Percentiles rank a stretch among this genome's conserved stretches.
Evolutionary conservation across 306 rosid genomes (phyloP).

Genomic region (Glycyrrhiza uralensis): DNA sequence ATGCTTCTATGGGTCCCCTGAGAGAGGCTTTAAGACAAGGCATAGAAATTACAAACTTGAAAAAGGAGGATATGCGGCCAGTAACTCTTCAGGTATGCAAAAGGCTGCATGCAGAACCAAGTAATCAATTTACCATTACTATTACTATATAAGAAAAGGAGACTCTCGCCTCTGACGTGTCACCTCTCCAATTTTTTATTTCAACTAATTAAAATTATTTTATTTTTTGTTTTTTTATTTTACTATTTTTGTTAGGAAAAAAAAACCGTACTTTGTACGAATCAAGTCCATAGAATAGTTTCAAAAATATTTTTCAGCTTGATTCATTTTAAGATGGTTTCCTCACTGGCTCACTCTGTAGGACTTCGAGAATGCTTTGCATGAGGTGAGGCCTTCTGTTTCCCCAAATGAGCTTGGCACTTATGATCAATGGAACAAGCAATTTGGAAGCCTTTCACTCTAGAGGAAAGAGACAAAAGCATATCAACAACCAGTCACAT

Average conservation of each 20-base stretch:
- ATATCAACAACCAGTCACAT: background rate
- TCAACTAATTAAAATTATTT: too few species aligned
- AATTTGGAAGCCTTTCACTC: slow-evolving; percentile 70
- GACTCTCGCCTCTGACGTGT: too few species aligned
- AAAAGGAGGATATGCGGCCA: slow-evolving; percentile 58
- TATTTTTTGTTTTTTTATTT: too few species aligned
- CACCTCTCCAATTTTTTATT: too few species aligned
- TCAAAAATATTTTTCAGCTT: background rate
- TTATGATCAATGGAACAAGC: slow-evolving; percentile 80
- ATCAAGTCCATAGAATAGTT: too few species aligned
- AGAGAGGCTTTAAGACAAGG: slow-evolving; percentile 77
- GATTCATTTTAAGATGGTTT: background rate
- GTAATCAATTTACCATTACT: too few species aligned
- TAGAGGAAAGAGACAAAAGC: slow-evolving; percentile 19
- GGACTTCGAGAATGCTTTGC: slow-evolving; percentile 73
- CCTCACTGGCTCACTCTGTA: slow-evolving; percentile 18
- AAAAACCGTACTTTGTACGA: too few species aligned
- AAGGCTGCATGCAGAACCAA: background rate
- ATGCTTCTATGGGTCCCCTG: slow-evolving; percentile 97
- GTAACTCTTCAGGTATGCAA: slow-evolving; percentile 67
- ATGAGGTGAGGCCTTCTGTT: slow-evolving; percentile 89
- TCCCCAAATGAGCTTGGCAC: slow-evolving; percentile 61
- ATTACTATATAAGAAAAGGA: too few species aligned
- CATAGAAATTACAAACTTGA: slow-evolving; percentile 57
- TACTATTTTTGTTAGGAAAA: too few species aligned